Percentiles rank a stretch among this genome's conserved stretches.
phyloP scores from a whole-genome alignment of 2,329 filamentous ascomycete genomes.

The Pseudogymnoascus sp. region DNA sequence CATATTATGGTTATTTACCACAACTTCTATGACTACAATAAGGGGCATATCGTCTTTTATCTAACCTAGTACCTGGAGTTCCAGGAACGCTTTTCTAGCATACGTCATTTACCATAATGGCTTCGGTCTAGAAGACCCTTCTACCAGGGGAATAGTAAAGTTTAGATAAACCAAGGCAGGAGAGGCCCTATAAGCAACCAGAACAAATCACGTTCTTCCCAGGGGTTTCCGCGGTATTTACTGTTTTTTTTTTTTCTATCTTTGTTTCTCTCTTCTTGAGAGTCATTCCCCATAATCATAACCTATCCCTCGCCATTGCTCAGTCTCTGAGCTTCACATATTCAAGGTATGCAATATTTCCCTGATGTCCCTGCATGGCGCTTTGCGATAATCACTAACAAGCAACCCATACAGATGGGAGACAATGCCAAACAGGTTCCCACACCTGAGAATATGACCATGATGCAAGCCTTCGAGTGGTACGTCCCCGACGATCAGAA shows the following conservation, averaged over 20 bases:
- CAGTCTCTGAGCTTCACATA: background rate
- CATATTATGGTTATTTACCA: background rate
- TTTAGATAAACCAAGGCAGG: background rate
- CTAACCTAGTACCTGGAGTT: background rate
- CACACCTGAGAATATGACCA: conserved; percentile 41
- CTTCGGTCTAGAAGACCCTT: background rate
- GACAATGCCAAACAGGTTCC: conserved; percentile 21
- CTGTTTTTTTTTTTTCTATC: background rate
- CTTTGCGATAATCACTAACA: background rate
- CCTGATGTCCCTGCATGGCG: background rate
- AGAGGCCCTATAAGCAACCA: conserved; percentile 1
- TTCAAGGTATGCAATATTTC: background rate
- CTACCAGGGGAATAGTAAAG: background rate
- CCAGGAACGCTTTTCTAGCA: background rate
- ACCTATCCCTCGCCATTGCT: background rate
- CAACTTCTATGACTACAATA: background rate
- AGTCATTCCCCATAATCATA: background rate
- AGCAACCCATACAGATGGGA: background rate
- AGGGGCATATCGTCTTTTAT: background rate
- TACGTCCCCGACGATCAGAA: conserved; percentile 51
- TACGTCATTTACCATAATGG: background rate
- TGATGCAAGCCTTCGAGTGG: conserved; percentile 68
- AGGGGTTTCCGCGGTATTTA: background rate
- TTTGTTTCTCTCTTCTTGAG: background rate
- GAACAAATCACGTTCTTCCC: conserved; percentile 4